Percentiles rank a stretch among this genome's conserved stretches.
These are phyloP conservation scores for Papiliotrema flavescens DNA, from an alignment of 1,284 basidiomycete genomes.

Conservation along the genomic window DNA sequence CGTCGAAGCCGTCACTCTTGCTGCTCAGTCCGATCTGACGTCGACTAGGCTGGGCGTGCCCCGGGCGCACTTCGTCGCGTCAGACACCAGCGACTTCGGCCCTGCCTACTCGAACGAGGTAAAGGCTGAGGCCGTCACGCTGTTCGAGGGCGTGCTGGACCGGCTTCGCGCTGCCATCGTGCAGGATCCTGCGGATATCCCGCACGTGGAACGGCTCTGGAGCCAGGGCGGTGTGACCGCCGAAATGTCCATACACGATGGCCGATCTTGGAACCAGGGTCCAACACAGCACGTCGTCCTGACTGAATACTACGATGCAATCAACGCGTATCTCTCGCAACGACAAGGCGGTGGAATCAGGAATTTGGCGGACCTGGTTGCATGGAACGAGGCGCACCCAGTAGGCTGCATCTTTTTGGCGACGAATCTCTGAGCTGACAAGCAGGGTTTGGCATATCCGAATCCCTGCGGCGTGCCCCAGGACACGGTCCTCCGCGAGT, in stretches of 20 bases:
- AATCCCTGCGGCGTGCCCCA: neutral
- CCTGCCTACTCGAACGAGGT: neutral
- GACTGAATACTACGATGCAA: neutral
- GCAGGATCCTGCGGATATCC: too few species aligned
- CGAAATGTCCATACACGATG: too few species aligned
- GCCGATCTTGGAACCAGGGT: neutral
- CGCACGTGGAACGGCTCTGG: too few species aligned
- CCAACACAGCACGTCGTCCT: neutral
- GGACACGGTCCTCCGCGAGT: neutral
- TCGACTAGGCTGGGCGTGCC: slow-evolving; percentile 1
- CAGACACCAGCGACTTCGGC: neutral
- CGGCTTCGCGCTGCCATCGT: neutral
- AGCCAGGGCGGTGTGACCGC: too few species aligned
- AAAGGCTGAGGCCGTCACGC: neutral
- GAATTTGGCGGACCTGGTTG: slow-evolving; percentile 6
- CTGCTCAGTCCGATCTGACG: neutral
- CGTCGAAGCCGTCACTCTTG: neutral
- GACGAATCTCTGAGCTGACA: slow-evolving; percentile 37
- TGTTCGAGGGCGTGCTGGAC: neutral
- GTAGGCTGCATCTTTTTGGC: slow-evolving; percentile 5
- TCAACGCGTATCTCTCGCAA: slow-evolving; percentile 1
- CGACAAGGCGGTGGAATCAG: neutral
- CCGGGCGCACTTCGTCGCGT: neutral
- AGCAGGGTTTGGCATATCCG: neutral
- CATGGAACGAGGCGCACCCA: slow-evolving; percentile 9